Evolutionary conservation across 129 eudicot genomes (phyloP).

Genomic region (Artemisia annua): DNA sequence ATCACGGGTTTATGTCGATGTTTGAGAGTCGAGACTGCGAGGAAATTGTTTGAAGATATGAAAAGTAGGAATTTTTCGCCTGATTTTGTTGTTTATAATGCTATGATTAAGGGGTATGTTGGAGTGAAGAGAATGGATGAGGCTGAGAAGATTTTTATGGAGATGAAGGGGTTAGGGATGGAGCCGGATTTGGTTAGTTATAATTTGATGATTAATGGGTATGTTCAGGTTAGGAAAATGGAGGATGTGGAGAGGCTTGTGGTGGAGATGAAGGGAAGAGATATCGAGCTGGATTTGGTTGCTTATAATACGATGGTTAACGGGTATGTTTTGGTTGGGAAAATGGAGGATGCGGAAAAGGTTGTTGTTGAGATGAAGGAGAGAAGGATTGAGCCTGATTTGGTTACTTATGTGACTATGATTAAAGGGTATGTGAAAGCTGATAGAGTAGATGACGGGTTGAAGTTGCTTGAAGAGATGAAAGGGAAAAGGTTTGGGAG

Average conservation of each 20-base stretch:
- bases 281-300: conserved; percentile 16
- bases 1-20: conserved; percentile 78
- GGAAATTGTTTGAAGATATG: conserved; percentile 69
- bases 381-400: conserved; percentile 28
- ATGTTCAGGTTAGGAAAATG: conserved; percentile 44
- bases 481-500: conserved; percentile 43
- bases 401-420: conserved; percentile 28
- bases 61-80: conserved; percentile 49
- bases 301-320: conserved; percentile 32
- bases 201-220: conserved; percentile 74
- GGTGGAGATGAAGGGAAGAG: conserved; percentile 28
- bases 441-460: conserved; percentile 21
- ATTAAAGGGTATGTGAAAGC: conserved; percentile 33
- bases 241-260: conserved; percentile 52
- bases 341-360: conserved; percentile 26
- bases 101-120: conserved; percentile 64
- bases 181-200: conserved; percentile 70
- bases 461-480: conserved; percentile 66
- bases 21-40: conserved; percentile 49
- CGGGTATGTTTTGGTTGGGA: conserved; percentile 20
- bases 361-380: conserved; percentile 29
- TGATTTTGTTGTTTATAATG: conserved; percentile 58
- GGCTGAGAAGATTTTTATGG: conserved; percentile 67
- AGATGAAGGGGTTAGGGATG: conserved; percentile 65
- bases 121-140: conserved; percentile 64